These are phyloP conservation scores for Betula pendula DNA, from an alignment of 306 rosid genomes.

Conservation along the genomic window DNA sequence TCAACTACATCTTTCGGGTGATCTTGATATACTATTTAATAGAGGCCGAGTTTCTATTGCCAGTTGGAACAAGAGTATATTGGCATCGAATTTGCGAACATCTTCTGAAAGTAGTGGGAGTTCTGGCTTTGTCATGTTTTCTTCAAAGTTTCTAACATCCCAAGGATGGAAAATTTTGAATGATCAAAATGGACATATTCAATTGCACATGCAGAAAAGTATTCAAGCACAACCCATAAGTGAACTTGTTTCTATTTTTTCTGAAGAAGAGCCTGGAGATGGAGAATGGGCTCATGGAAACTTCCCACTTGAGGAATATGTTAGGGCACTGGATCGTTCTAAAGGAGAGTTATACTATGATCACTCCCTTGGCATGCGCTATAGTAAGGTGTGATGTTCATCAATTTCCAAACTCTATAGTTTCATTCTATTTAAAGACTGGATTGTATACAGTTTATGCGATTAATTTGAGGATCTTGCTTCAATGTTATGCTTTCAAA, in stretches of 20 bases:
- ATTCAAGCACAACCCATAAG: conserved; percentile 35
- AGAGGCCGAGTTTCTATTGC: conserved; percentile 78
- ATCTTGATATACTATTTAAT: conserved; percentile 65
- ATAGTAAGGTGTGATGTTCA: conserved; percentile 69
- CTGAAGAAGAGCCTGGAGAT: conserved; percentile 76
- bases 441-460: background rate
- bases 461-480: background rate
- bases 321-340: conserved; percentile 78
- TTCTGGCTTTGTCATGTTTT: conserved; percentile 70
- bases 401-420: background rate
- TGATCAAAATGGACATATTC: conserved; percentile 48
- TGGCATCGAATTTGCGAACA: conserved; percentile 67
- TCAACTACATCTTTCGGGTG: conserved; percentile 49
- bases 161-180: conserved; percentile 59
- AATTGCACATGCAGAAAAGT: conserved; percentile 50
- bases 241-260: conserved; percentile 60
- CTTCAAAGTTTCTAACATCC: conserved; percentile 65
- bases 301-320: conserved; percentile 84
- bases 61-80: conserved; percentile 68
- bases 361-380: conserved; percentile 87
- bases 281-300: conserved; percentile 92
- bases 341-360: conserved; percentile 80
- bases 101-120: conserved; percentile 53
- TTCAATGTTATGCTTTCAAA: background rate
- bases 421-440: background rate